Base-by-base conservation (phyloP, 768 basidiomycete genomes). In the Tricholoma sp. region DNA sequence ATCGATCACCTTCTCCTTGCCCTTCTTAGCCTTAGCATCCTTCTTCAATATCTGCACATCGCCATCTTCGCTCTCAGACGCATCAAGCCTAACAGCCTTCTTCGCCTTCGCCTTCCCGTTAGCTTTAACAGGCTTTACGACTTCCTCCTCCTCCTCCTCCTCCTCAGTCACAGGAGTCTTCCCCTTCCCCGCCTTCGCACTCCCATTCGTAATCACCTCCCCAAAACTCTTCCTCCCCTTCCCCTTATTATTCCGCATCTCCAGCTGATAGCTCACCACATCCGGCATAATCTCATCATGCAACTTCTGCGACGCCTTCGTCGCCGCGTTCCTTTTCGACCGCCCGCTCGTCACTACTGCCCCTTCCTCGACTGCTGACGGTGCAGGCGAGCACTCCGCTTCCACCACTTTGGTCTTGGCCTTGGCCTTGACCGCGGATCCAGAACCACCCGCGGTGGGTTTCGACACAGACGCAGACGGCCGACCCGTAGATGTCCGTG, bases 241-340 rank as follows among this genome's bases (percentile, higher is more conserved):
- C 66, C 66, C 63, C n/a, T 71, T 71, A 52, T 65, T 70, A 52
- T 65, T 70, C 61, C 80, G 80, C 74, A 81, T 76, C 72, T 93
- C 85, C 61, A 80, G 80, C 66, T 91, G 82, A 63, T 78, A 93
- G 55, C 75, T 80, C 39, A 85, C 60, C 2, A 91, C 76, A 61
- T 94, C 91, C 0, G 91, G 91, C 85, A 93, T 92, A 55, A 93
- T 73, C 72, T 81, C 69, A 65, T 84, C 58, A 73, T 82, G 65
- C 76, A 93, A 61, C 71, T 75, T 62, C 77, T 84, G 68, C 48
- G 70, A 67, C 1, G 81, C 80, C 56, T 72, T 75, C 24, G 69
- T 63, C 10, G 81, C 80, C 24, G 81, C 81, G 10, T 59, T 66
- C 17, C 80, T 72, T 54, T 69, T 74, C 17, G 69, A 63, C 2